Base-by-base conservation (phyloP, 1,139 yeast species). In the Blastobotrys petasosporus region DNA sequence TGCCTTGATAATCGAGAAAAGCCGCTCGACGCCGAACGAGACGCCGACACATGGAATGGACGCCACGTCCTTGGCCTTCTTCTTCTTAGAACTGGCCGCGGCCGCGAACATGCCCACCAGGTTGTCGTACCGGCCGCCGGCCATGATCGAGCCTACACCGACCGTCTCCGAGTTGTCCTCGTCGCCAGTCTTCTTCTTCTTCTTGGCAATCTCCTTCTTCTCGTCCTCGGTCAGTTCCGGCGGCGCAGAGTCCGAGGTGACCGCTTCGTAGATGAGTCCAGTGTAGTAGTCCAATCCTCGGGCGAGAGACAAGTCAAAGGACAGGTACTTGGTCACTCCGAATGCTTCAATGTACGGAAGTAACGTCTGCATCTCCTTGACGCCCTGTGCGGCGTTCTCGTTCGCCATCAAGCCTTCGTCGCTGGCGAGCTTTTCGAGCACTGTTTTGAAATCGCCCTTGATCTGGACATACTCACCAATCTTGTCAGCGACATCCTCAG, bases 271-370 rank as follows among this genome's bases (percentile, higher is more conserved):
- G 56, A 92, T 92, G 55, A 92, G 76, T 37, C 98, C 98, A 23
- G 98, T 92, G 70, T 92, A 92, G 68, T 92, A 92, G 68, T 92
- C 98, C 61, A 92, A 77, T 43, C 98, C 98, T 74, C 98, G 82
- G 32, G 98, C 98, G 54, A 92, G 74, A 3, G 97, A 90, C 66
- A 92, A 75, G 65, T 92, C 98, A 58, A 92, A 90, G 12, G 92
- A 83, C 49, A 87, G 71, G 65, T 66, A 76, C 11, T 75, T 56
- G 44, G 74, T 74, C 53, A 87, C 80, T 2, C 33, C 38, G 58
- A 86, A 86, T 6, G 96, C 95, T 53, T 85, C 85, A 16, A 84
- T 75, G 60, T 86, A 92, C 36, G 79, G 82, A 51, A 85, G 81
- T 64, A 86, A 76, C 13, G 77, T 72, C 45, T 72, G 69, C 83